Evolutionary conservation across 306 rosid genomes (phyloP), one percentile per base, ranked within the genome.

Genomic region (Prunus salicina): DNA sequence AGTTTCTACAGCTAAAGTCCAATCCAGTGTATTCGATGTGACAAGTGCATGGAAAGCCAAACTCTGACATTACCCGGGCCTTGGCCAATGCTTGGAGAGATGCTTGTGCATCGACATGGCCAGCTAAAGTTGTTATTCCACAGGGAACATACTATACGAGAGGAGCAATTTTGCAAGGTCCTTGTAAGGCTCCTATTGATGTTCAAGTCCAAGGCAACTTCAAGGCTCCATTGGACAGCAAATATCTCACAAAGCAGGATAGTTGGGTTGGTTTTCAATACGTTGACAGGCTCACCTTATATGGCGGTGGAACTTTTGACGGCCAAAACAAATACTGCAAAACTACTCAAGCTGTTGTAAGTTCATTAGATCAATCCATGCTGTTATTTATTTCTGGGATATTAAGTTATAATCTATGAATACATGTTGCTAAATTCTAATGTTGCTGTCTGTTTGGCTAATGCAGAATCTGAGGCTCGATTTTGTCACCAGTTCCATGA

Each of bases 241-340:
- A 2, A 0, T 47, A 46, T 3, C 46, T 81, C 4, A 50, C 28
- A 5, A 46, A 57, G 7, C 81, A 61, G 0, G 84, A 64, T 51
- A 52, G 50, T 2, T 89, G 91, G 94, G 13, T 89, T 20, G 73
- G 16, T 14, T 43, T 89, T 46, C 8, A 18, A n/a, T 24, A 66
- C 71, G 5, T 87, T 47, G 62, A 77, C 58, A 9, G 1, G 34
- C 72, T 89, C 63, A 85, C 84, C 8, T 2, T 89, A 8, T 72
- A 66, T 0, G 93, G 91, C 9, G 56, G 46, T 16, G 93, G 93
- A 65, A 49, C 64, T 64, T 83, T 89, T 47, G 85, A 89, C 64
- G 93, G 91, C 10, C 72, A 70, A 65, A 71, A 83, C 11, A 8
- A 16, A 2, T 10, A 63, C 0, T 86, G 93, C 73, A 55, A 38